Evolutionary conservation across 2,329 filamentous ascomycete species (phyloP), one percentile per base, ranked within the genome.

Genomic region (Aspergillus glaucus): DNA sequence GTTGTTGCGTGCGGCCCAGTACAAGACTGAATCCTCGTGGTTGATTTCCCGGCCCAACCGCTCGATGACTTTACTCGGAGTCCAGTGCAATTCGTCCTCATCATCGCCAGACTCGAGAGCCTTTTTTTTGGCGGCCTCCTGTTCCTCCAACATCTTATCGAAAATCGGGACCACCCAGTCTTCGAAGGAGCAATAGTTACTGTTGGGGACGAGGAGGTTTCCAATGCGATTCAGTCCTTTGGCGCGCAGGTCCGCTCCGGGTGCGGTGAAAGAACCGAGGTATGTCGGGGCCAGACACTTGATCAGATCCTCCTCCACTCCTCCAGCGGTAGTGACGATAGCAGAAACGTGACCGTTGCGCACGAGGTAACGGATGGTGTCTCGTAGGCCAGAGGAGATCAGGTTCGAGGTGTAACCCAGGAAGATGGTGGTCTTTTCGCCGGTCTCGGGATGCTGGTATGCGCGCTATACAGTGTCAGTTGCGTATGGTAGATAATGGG

Each of bases 391-490:
- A 3, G 92, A 98, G 0, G 93, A 97, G 62, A 98, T 96, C 60
- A 98, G 79, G 67, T 98, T 98, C 45, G 89, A 95, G 8, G 93
- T 98, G 74, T 96, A 98, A 49, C 93, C 93, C 7, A 98, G 81
- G 71, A 98, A 97, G 60, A 98, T 92, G 51, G 93, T 97, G 15
- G 93, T 93, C 61, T 81, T 81, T 22, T 86, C 82, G 12, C 81
- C 82, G 1, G 87, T 87, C 62, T 91, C 87, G 1, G 88, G 82
- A 65, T 95, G 87, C 53, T 79, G 78, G 85, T 88, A 97, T 49
- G 80, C 79, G 64, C 89, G 81, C 88, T 85, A 63, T 75, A 46
- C 51, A 45, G 28, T 17, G 50, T 49, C 56, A 48, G 59, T 54
- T 50, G 44, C 28, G 43, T 34, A n/a, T 14, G 43, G 48, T 42